These are phyloP conservation scores for Candida golubevii DNA, from an alignment of 805 yeast genomes.

Conservation along the genomic window DNA sequence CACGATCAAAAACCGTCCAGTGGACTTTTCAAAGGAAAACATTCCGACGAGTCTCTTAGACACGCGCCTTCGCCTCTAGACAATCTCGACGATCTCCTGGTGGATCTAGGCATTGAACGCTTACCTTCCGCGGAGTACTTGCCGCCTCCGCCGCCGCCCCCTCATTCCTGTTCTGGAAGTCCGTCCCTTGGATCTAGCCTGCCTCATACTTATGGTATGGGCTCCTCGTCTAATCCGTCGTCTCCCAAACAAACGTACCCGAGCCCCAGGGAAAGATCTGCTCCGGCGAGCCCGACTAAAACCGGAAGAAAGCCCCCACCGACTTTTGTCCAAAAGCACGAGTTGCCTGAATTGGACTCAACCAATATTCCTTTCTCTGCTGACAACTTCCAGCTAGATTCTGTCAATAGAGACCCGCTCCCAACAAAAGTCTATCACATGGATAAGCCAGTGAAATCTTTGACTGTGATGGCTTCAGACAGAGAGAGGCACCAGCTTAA, in stretches of 20 bases:
- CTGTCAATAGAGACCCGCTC: conserved; percentile 21
- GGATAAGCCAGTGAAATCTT: conserved; percentile 32
- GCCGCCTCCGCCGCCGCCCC: conserved; percentile 24
- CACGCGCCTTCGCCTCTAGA: conserved; percentile 6
- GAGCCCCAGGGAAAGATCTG: not conserved
- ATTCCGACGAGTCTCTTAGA: not conserved
- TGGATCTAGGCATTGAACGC: conserved; percentile 1
- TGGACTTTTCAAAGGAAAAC: not conserved
- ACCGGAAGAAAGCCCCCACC: conserved; percentile 18
- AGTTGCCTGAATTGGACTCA: conserved; percentile 5
- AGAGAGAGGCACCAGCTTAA: conserved; percentile 9
- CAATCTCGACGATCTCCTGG: conserved; percentile 6
- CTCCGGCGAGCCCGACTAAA: conserved; percentile 6
- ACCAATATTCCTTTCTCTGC: conserved; percentile 40
- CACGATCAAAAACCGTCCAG: not conserved
- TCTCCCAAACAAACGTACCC: no score
- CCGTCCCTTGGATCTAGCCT: not conserved
- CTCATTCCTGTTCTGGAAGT: conserved; percentile 14
- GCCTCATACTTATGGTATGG: no score
- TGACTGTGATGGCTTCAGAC: conserved; percentile 19
- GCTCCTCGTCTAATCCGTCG: no score
- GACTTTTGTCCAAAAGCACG: not conserved
- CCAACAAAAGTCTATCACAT: conserved; percentile 36
- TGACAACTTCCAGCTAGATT: conserved; percentile 36
- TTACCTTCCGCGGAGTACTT: not conserved